A percentile compares a stretch with the other conserved stretches of the same genome.
Conservation (phyloP, 306 rosid genomes). For the Gleditsia sinensis region DNA sequence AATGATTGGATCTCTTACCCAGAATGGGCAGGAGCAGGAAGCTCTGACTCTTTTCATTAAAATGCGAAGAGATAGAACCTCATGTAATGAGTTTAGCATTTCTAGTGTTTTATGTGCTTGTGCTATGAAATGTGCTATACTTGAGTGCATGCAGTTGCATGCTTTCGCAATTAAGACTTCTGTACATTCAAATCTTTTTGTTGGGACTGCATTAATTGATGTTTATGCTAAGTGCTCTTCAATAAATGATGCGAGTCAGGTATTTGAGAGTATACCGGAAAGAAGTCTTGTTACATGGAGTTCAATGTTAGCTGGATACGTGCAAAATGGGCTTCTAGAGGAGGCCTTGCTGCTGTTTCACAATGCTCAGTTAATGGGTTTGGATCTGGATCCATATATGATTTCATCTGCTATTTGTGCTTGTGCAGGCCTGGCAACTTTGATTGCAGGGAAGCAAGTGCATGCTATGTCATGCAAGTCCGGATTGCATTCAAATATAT, state of each 20-base stretch:
- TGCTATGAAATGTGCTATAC: constrained; percentile 57
- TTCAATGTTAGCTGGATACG: constrained; percentile 80
- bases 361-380: constrained; percentile 48
- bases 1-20: constrained; percentile 73
- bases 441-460: constrained; percentile 76
- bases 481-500: constrained; percentile 61
- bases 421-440: constrained; percentile 74
- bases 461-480: constrained; percentile 66
- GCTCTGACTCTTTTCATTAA: constrained; percentile 61
- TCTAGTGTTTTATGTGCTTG: constrained; percentile 84
- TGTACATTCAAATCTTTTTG: constrained; percentile 69
- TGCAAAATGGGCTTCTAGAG: constrained; percentile 69
- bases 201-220: constrained; percentile 79
- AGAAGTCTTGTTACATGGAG: constrained; percentile 83
- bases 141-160: constrained; percentile 73
- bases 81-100: constrained; percentile 72
- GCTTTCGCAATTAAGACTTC: constrained; percentile 72
- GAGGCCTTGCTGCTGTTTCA: constrained; percentile 72
- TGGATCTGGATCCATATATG: constrained; percentile 57
- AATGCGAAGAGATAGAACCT: constrained; percentile 73
- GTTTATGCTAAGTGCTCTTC: constrained; percentile 76
- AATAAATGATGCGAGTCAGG: constrained; percentile 56
- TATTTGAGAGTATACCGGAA: constrained; percentile 72
- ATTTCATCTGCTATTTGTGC: constrained; percentile 77
- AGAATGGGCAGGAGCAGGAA: constrained; percentile 55